Evolutionary conservation across 106 monocot genomes (phyloP).

Genomic region (Vanilla planifolia): DNA sequence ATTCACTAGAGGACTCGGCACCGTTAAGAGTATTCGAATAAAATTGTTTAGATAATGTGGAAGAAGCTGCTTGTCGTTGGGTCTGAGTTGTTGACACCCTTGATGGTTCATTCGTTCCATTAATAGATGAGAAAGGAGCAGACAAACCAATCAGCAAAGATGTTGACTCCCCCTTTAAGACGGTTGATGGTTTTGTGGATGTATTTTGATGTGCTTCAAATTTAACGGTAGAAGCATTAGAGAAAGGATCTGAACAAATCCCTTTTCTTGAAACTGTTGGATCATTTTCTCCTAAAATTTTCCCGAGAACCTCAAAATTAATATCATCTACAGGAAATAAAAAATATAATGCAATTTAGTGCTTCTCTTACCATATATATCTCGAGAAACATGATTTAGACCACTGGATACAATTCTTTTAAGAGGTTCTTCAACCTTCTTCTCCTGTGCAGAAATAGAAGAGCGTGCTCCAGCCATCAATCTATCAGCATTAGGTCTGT

Average conservation of each 20-base stretch:
- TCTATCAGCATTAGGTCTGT: constrained; percentile 54
- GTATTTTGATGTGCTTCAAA: constrained; percentile 35
- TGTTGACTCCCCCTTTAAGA: constrained; percentile 29
- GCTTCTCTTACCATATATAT: constrained; percentile 51
- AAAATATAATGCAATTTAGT: constrained; percentile 28
- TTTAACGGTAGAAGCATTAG: constrained; percentile 30
- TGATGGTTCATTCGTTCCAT: constrained; percentile 23
- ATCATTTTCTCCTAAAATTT: constrained; percentile 21
- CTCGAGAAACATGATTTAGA: constrained; percentile 32
- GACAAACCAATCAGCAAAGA: constrained; percentile 30
- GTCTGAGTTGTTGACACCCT: constrained; percentile 28
- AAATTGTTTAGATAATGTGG: constrained; percentile 23
- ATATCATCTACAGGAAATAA: constrained; percentile 6
- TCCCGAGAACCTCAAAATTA: constrained; percentile 1
- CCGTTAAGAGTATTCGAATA: constrained; percentile 13
- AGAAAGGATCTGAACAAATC: constrained; percentile 26
- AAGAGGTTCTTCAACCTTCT: constrained; percentile 44
- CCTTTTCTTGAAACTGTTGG: constrained; percentile 31
- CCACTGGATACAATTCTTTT: constrained; percentile 29
- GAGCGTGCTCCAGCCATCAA: constrained; percentile 39
- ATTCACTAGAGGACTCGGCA: constrained; percentile 14
- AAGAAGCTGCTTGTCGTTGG: constrained; percentile 26
- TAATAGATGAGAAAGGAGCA: constrained; percentile 16
- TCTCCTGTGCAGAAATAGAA: constrained; percentile 36
- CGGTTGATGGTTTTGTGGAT: constrained; percentile 13